Conservation (phyloP, 2,329 filamentous ascomycete genomes). For the Cucurbitaria berberidis region DNA sequence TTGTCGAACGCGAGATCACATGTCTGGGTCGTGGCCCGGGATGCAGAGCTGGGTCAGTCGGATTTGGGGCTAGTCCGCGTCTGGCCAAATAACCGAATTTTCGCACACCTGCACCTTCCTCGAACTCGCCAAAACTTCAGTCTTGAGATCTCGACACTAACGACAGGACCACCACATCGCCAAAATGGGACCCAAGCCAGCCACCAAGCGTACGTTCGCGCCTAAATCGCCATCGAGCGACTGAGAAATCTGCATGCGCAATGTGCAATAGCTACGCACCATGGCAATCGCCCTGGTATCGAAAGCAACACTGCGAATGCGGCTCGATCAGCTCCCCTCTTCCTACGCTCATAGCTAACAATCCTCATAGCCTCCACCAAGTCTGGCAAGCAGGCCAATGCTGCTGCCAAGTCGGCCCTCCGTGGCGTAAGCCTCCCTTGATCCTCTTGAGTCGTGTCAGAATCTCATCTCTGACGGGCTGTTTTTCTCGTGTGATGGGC, state of each 20-base stretch:
- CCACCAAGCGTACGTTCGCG: constrained; percentile 44
- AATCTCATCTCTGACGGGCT: constrained; percentile 60
- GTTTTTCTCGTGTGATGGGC: constrained; percentile 50
- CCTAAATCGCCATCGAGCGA: constrained; percentile 11
- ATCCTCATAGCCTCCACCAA: constrained; percentile 61
- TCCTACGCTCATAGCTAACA: constrained; percentile 31
- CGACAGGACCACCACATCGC: constrained; percentile 44
- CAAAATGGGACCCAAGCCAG: constrained; percentile 51
- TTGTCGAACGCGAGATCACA: constrained; percentile 8
- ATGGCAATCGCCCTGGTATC: constrained; percentile 8
- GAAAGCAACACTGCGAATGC: constrained; percentile 29
- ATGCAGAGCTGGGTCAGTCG: constrained; percentile 18
- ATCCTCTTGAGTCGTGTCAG: constrained; percentile 56
- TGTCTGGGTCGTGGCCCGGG: constrained; percentile 2
- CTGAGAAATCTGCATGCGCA: constrained; percentile 15
- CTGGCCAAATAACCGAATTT: constrained; percentile 14
- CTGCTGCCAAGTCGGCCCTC: constrained; percentile 94
- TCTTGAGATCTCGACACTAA: constrained; percentile 40
- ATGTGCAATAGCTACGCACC: constrained; percentile 10
- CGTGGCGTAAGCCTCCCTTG: constrained; percentile 76
- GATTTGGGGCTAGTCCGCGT: constrained; percentile 24
- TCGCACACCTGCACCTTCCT: constrained; percentile 16
- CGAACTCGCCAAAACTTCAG: constrained; percentile 23
- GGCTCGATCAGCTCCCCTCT: constrained; percentile 23
- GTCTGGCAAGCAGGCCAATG: constrained; percentile 76